Percentiles rank a stretch among this genome's conserved stretches.
These are phyloP conservation scores for Sporobolomyces phaffii DNA, from an alignment of 768 basidiomycete species.

Conservation along the genomic window DNA sequence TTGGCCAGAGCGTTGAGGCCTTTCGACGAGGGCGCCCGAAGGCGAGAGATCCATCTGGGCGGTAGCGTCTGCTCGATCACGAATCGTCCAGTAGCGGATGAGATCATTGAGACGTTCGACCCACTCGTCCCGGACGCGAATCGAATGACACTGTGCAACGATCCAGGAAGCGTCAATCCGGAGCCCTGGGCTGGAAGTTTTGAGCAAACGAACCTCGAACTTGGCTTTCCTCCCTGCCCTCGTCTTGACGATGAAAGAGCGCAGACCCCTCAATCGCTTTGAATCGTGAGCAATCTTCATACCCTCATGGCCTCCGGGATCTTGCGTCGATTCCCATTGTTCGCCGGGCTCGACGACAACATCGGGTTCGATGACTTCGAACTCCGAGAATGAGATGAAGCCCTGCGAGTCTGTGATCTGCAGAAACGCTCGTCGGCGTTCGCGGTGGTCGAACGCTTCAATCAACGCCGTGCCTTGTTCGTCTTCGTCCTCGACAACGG, in stretches of 20 bases:
- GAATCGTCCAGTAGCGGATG: constrained; percentile 69
- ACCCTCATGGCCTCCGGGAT: constrained; percentile 29
- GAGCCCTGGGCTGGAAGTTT: no score
- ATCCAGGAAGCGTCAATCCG: no score
- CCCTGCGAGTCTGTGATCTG: constrained; percentile 49
- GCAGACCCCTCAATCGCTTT: constrained; percentile 53
- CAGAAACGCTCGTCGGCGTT: constrained; percentile 42
- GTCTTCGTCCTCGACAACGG: not conserved
- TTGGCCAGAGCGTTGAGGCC: constrained; percentile 12
- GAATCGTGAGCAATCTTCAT: constrained; percentile 48
- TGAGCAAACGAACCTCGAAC: constrained; percentile 61
- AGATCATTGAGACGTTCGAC: constrained; percentile 66
- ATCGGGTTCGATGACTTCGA: constrained; percentile 54
- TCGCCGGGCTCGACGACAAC: constrained; percentile 24
- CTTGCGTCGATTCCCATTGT: constrained; percentile 5
- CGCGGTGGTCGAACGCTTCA: constrained; percentile 41
- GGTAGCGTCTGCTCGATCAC: constrained; percentile 66
- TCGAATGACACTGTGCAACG: constrained; percentile 41
- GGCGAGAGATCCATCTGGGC: constrained; percentile 72
- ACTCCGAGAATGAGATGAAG: constrained; percentile 65
- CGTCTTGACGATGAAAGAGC: constrained; percentile 72
- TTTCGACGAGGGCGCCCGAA: constrained; percentile 25
- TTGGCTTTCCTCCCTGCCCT: constrained; percentile 62
- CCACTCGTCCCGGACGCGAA: constrained; percentile 69
- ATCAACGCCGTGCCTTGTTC: constrained; percentile 29